phyloP scores from a whole-genome alignment of 768 basidiomycete species.

The Tylopilus sp. region DNA sequence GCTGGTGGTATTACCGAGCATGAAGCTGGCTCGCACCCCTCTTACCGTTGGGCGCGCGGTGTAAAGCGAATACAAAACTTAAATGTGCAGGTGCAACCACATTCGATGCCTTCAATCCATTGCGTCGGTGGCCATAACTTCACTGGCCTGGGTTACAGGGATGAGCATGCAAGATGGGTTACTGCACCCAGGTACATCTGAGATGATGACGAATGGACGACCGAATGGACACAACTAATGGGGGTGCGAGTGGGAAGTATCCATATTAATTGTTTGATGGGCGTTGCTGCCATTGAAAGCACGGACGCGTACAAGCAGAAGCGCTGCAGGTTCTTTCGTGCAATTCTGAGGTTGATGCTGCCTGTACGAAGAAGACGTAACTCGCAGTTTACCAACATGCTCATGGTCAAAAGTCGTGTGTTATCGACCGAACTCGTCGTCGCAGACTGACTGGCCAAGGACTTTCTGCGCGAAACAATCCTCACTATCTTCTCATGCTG shows the following conservation, averaged over 20 bases:
- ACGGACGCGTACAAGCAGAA: no score
- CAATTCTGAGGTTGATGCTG: conserved; percentile 5
- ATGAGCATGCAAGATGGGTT: conserved; percentile 61
- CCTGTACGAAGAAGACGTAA: no score
- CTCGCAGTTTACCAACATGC: conserved; percentile 90
- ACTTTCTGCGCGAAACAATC: conserved; percentile 67
- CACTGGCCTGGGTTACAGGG: conserved; percentile 54
- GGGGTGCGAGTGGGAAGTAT: conserved; percentile 79
- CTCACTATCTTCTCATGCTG: conserved; percentile 95
- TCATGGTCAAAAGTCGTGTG: conserved; percentile 89
- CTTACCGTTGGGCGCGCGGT: no score
- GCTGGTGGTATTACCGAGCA: no score
- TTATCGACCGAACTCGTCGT: conserved; percentile 86
- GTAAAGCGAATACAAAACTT: no score
- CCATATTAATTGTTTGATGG: conserved; percentile 80
- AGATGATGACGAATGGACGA: no score
- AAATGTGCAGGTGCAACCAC: no score
- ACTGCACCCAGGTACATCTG: conserved; percentile 61
- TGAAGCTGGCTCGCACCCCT: no score
- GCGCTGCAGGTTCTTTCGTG: conserved; percentile 38
- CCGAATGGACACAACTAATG: conserved; percentile 76
- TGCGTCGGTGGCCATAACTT: conserved; percentile 42
- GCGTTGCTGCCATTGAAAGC: conserved; percentile 84
- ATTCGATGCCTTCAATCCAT: no score
- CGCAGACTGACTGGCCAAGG: conserved; percentile 70